Evolutionary conservation across 306 rosid species (phyloP), one percentile per base, ranked within the genome.

Genomic region (Vicia villosa): DNA sequence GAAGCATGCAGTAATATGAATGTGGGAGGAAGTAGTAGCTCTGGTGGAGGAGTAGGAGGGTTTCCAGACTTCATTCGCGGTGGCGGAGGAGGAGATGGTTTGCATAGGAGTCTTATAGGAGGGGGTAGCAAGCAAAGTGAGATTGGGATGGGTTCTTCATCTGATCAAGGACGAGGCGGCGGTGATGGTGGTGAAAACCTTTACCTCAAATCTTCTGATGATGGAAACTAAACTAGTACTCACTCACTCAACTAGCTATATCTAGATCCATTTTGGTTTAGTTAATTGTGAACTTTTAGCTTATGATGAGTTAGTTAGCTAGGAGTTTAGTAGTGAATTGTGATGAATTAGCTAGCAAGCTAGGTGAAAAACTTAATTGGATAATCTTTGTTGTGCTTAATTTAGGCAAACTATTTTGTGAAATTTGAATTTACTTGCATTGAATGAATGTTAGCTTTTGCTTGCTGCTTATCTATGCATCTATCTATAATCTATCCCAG

Each of bases 111-210:
- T 54, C 78, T 90, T 21, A 83, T 80, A 3, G 85, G 96, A 41
- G 83, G 91, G 41, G 83, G 90, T 22, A 72, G 88, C 74, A 94
- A 94, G 88, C 97, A 86, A 88, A 91, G 81, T 30, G 98, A 94
- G 4, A 80, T 89, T 49, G 96, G 93, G 17, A 63, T 63, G 26
- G 64, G 79, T 37, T 86, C 92, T 4, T 74, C 92, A 2, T 74
- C 74, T 16, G 96, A 91, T 28, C 63, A 56, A 21, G 93, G 88
- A 19, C 81, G 96, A 38, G 92, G 84, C 0, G 32, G 32, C 32
- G 32, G 32, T 6, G 95, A 90, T 81, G 82, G 90, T 2, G 85
- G 86, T 4, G 98, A 94, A 71, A 83, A 73, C 20, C 92, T 87
- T 26, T 94, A 94, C 83, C 84, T 90, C 60, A 94, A 91, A 74